phyloP scores from a whole-genome alignment of 129 eudicot species.

The Cynara cardunculus region DNA sequence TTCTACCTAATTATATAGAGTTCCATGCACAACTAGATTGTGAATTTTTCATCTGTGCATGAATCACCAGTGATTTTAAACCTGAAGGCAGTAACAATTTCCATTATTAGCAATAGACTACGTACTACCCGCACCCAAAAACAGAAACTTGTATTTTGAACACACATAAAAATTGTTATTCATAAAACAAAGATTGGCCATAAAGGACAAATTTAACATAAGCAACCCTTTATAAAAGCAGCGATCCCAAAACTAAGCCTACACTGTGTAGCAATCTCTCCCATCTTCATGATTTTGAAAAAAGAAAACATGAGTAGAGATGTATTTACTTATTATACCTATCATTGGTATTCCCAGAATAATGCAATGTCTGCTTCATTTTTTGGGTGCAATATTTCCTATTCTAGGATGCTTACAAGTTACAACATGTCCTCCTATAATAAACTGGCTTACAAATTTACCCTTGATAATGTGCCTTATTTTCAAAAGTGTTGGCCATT shows the following conservation, averaged over 20 bases:
- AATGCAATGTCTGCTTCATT: not conserved
- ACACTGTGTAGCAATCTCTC: not conserved
- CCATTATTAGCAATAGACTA: not conserved
- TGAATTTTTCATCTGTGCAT: not conserved
- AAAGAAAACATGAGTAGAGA: not conserved
- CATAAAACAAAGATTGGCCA: not conserved
- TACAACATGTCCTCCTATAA: not conserved
- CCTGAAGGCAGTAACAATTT: not conserved
- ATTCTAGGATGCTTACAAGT: not conserved
- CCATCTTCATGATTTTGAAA: not conserved
- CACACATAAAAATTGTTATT: not conserved
- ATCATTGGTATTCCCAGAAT: not conserved
- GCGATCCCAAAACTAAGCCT: not conserved
- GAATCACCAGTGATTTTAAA: not conserved
- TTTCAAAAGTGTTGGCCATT: not conserved
- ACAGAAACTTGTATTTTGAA: not conserved
- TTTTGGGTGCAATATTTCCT: not conserved
- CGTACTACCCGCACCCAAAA: not conserved
- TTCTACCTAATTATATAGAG: not conserved
- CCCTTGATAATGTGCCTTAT: not conserved
- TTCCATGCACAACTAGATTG: not conserved
- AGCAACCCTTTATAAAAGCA: not conserved
- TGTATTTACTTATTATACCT: not conserved
- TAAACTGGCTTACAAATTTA: not conserved
- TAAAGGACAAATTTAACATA: not conserved